These are phyloP conservation scores for Coleophoma eucalyptorum DNA, from an alignment of 2,329 filamentous ascomycete genomes.

Conservation along the genomic window DNA sequence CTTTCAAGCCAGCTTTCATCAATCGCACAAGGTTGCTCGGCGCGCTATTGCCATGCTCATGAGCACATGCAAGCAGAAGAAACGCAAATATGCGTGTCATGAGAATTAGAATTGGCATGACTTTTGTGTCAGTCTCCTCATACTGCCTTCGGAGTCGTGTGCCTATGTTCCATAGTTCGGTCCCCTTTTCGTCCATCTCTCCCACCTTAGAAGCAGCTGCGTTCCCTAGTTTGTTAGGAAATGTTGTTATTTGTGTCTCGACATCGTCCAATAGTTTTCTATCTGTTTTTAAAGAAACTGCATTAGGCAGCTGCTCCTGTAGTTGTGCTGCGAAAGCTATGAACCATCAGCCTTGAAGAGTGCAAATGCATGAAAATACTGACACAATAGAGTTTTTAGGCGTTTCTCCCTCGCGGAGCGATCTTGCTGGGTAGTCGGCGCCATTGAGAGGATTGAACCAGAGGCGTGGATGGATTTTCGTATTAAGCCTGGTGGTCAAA, in stretches of 20 bases:
- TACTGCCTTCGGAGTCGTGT: conserved; percentile 44
- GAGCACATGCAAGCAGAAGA: conserved; percentile 58
- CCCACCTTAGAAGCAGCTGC: conserved; percentile 30
- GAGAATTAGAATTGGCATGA: conserved; percentile 17
- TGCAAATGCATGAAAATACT: too few relatives aligned
- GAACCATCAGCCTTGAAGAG: too few relatives aligned
- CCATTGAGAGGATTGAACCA: too few relatives aligned
- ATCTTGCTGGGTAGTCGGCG: too few relatives aligned
- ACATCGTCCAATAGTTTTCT: conserved; percentile 34
- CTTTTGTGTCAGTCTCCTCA: conserved; percentile 16
- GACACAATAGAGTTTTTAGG: too few relatives aligned
- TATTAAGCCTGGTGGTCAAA: too few relatives aligned
- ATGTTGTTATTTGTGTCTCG: conserved; percentile 31
- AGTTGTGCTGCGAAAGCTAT: conserved; percentile 21
- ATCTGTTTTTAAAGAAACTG: conserved; percentile 10
- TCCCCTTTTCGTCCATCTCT: conserved; percentile 52
- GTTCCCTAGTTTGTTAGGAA: conserved; percentile 26
- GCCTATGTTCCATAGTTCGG: conserved; percentile 64
- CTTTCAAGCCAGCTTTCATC: conserved; percentile 64
- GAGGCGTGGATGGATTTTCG: too few relatives aligned
- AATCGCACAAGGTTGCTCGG: conserved; percentile 47
- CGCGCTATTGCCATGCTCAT: conserved; percentile 27
- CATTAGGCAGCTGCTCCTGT: conserved; percentile 15
- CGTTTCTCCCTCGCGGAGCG: too few relatives aligned
- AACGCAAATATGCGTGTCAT: conserved; percentile 56